Evolutionary conservation across 768 basidiomycete species (phyloP).

Genomic region (Pholiota microspora): DNA sequence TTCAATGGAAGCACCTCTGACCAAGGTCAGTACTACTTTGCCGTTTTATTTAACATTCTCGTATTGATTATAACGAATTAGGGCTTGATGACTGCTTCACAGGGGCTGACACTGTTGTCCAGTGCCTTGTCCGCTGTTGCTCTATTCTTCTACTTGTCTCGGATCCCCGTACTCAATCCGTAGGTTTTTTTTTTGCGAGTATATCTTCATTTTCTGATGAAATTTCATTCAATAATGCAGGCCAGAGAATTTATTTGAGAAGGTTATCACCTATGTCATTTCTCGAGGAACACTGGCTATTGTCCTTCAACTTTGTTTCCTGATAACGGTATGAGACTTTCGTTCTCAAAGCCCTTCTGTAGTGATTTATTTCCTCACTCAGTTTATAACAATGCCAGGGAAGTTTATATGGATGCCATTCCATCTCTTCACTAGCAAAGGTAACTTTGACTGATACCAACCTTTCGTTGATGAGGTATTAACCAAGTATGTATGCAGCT

Average conservation of each 20-base stretch:
- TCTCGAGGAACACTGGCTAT: conserved; percentile 16
- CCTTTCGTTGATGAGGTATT: background rate
- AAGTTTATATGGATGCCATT: conserved; percentile 26
- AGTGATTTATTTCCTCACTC: background rate
- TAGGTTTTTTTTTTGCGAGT: no score
- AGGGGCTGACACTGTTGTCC: no score
- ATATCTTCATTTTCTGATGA: no score
- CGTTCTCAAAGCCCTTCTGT: background rate
- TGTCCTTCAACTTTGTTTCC: conserved; percentile 19
- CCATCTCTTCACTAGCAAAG: conserved; percentile 25
- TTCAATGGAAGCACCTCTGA: no score
- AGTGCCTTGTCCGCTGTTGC: no score
- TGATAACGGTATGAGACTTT: conserved; percentile 15
- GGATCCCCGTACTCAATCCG: no score
- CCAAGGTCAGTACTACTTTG: no score
- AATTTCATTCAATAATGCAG: conserved; percentile 15
- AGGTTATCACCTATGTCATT: conserved; percentile 15
- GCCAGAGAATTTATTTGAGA: background rate
- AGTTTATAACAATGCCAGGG: conserved; percentile 22
- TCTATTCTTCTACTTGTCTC: no score
- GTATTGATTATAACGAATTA: no score
- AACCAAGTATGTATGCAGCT: conserved; percentile 7
- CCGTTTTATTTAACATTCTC: background rate
- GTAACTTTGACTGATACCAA: conserved; percentile 7
- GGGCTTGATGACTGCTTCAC: no score